A percentile compares a stretch with the other conserved stretches of the same genome.
phyloP scores from a whole-genome alignment of 1,284 basidiomycete genomes.

The Bjerkandera adusta region DNA sequence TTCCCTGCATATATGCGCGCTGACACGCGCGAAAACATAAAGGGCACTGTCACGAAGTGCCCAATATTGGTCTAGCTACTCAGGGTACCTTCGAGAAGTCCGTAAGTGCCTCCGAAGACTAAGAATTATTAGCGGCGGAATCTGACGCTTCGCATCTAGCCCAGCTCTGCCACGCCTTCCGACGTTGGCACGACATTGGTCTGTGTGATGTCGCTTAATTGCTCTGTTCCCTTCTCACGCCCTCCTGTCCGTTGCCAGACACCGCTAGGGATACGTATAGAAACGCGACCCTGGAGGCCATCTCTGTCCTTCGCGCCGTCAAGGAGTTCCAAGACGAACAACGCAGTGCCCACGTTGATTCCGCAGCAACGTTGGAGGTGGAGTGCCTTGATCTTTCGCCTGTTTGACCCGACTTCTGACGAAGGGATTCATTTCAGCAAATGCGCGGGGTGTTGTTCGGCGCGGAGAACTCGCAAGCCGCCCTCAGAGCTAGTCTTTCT shows the following conservation, averaged over 20 bases:
- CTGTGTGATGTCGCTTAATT: conserved; percentile 1
- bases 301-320: conserved; percentile 47
- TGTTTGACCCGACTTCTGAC: no score
- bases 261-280: conserved; percentile 63
- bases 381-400: no score
- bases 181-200: conserved; percentile 73
- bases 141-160: conserved; percentile 34
- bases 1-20: conserved; percentile 2
- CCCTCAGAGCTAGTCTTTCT: no score
- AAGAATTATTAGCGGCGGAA: conserved; percentile 12
- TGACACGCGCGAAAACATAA: background rate
- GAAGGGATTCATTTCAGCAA: no score
- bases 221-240: background rate
- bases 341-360: conserved; percentile 25
- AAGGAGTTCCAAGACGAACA: conserved; percentile 40
- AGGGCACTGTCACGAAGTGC: conserved; percentile 74
- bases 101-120: conserved; percentile 40
- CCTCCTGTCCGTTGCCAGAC: conserved; percentile 38
- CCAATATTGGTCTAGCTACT: conserved; percentile 81
- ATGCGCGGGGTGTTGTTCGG: no score
- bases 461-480: no score
- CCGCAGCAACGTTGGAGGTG: no score
- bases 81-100: conserved; percentile 75
- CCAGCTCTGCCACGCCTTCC: conserved; percentile 71
- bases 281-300: conserved; percentile 61